Percentiles rank a stretch among this genome's conserved stretches.
Evolutionary conservation across 805 yeast genomes (phyloP).

Genomic region (Zygoascus bituminiphila): DNA sequence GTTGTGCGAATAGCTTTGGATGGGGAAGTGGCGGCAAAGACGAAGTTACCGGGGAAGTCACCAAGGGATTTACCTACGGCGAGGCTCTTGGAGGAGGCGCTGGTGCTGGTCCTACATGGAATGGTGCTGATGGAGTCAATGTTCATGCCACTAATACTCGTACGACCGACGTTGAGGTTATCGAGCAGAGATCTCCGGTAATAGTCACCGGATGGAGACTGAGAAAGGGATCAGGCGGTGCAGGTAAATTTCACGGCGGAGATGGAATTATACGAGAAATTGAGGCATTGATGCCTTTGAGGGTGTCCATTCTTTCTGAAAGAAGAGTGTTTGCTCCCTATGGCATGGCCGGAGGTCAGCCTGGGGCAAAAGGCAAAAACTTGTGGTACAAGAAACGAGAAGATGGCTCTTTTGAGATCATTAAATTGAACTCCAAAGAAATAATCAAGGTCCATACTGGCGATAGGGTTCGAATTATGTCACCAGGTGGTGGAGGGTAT

Average conservation of each 20-base stretch:
- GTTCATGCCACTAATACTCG: constrained; percentile 90
- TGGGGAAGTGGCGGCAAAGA: constrained; percentile 70
- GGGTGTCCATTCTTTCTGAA: constrained; percentile 75
- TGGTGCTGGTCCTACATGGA: constrained; percentile 82
- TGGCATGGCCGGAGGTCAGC: constrained; percentile 74
- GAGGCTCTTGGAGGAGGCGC: constrained; percentile 94
- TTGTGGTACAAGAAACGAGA: constrained; percentile 29
- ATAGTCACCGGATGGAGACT: constrained; percentile 61
- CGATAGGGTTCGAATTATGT: constrained; percentile 55
- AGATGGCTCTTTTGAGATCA: constrained; percentile 28
- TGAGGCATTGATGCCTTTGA: constrained; percentile 62
- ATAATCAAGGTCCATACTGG: constrained; percentile 51
- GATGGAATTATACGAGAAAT: constrained; percentile 79
- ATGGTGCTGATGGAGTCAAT: constrained; percentile 80
- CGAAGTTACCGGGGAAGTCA: constrained; percentile 4
- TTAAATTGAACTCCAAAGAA: constrained; percentile 58
- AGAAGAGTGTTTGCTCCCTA: constrained; percentile 78
- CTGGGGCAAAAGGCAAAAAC: constrained; percentile 66
- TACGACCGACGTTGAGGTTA: constrained; percentile 81
- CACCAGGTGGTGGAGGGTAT: constrained; percentile 86
- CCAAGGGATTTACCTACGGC: constrained; percentile 69
- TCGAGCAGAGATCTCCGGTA: constrained; percentile 82
- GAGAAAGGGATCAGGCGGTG: constrained; percentile 72
- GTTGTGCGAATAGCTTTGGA: constrained; percentile 87
- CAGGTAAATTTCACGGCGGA: constrained; percentile 67